Conservation (phyloP, 176 grass and related monocot species). For the Zea luxurians region DNA sequence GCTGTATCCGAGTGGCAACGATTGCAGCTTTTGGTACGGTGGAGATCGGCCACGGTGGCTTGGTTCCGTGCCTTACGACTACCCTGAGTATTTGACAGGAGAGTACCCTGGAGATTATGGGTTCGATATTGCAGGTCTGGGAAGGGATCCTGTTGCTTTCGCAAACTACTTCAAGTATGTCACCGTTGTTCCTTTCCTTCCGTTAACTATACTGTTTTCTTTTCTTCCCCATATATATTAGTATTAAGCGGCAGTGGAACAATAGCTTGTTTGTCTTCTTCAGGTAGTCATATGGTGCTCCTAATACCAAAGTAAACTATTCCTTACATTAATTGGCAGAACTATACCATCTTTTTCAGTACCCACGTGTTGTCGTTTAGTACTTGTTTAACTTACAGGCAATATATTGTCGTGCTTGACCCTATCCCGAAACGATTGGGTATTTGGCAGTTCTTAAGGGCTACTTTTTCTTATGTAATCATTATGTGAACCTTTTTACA, state of each 20-base stretch:
- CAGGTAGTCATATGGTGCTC: neutral
- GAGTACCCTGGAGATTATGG: constrained; percentile 89
- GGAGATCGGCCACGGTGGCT: constrained; percentile 78
- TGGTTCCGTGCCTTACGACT: constrained; percentile 72
- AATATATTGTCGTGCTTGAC: constrained; percentile 5
- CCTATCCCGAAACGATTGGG: neutral
- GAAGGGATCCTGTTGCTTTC: constrained; percentile 74
- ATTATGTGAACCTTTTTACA: neutral
- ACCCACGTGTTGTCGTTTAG: neutral
- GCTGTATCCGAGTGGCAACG: neutral
- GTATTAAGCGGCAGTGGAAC: neutral
- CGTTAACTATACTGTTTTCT: neutral
- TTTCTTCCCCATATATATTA: no score
- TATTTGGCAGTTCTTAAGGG: neutral
- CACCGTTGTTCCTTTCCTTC: neutral
- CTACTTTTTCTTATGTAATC: constrained; percentile 1
- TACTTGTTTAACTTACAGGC: neutral
- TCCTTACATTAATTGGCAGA: neutral
- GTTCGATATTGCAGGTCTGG: constrained; percentile 87
- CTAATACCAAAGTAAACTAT: neutral
- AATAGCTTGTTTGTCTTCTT: neutral
- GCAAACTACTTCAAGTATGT: constrained; percentile 90
- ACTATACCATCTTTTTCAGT: neutral
- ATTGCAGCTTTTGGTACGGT: constrained; percentile 75
- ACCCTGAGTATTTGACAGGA: constrained; percentile 68